Evolutionary conservation across 768 basidiomycete genomes (phyloP), one percentile per base, ranked within the genome.

Genomic region (Suillus decipiens): DNA sequence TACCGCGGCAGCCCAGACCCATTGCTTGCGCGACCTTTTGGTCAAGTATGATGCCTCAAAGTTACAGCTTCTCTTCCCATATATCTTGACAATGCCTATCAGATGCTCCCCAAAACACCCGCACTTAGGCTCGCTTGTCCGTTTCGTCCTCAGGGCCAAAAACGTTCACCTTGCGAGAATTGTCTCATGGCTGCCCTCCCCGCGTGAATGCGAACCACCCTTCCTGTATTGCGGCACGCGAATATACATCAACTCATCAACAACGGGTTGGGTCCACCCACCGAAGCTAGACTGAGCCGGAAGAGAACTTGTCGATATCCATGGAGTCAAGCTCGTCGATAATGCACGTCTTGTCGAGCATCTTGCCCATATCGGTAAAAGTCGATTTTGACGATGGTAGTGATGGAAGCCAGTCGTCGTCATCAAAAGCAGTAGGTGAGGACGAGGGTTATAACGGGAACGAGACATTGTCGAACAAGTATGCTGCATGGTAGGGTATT

Each of bases 131-230:
- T 28, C 91, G 84, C 73, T 91, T 89, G 53, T 91, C 91, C 0
- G 84, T 85, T 75, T 93, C 91, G 60, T 90, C 91, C 71, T 92
- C 90, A 0, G 91, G 91, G 5, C 91, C 91, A 67, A 93, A 91
- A 22, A 93, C 89, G 72, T 83, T 92, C 54, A 90, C 83, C 74
- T 85, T 89, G 63, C 45, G 73, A 0, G 74, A 70, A 63, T 82
- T 84, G 62, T 76, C 77, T 89, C 91, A 93, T 9, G 90, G 90
- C 4, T 78, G 82, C 71, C 89, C 86, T 6, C 89, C 90, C 71
- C 90, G 73, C 7, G 90, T 89, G 61, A 93, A 93, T 24, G 86
- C 71, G 28, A 92, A 82, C 91, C 91, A 93, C 48, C 84, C 81
- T 65, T 85, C 82, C 72, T 92, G 90, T 57, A 93, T 83, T 45